phyloP scores from a whole-genome alignment of 768 basidiomycete species.

The Russula sp. region DNA sequence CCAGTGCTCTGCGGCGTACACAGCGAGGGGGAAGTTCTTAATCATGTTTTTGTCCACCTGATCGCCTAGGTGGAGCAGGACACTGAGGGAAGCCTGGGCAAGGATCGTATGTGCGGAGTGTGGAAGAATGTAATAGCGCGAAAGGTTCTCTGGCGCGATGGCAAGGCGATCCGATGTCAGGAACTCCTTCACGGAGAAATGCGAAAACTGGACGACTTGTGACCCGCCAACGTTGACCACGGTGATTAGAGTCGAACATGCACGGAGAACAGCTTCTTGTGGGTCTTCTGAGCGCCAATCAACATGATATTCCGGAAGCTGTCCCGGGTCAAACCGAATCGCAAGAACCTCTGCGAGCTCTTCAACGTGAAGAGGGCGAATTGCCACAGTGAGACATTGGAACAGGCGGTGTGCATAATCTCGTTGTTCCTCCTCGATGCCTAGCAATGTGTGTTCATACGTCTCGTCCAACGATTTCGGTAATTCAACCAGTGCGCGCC shows the following conservation, averaged over 20 bases:
- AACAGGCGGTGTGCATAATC: not conserved
- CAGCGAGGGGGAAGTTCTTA: not conserved
- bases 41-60: not conserved
- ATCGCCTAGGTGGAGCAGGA: not conserved
- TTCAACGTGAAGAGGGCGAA: slow-evolving; percentile 1
- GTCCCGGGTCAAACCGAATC: not conserved
- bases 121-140: not conserved
- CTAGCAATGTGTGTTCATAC: not conserved
- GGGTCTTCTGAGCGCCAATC: not conserved
- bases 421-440: not conserved
- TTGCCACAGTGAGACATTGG: not conserved
- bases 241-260: not conserved
- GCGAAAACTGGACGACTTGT: slow-evolving; percentile 1
- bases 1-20: slow-evolving; percentile 7
- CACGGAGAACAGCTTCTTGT: slow-evolving; percentile 1
- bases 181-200: slow-evolving; percentile 11
- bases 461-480: not conserved
- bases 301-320: not conserved
- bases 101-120: not conserved
- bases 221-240: not conserved
- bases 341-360: slow-evolving; percentile 8
- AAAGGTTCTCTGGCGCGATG: not conserved
- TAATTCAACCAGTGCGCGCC: not conserved
- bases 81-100: not conserved
- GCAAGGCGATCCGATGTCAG: slow-evolving; percentile 1